A percentile compares a stretch with the other conserved stretches of the same genome.
Conservation (phyloP, 495 filamentous ascomycete species). For the Penicillium cataractarum region DNA sequence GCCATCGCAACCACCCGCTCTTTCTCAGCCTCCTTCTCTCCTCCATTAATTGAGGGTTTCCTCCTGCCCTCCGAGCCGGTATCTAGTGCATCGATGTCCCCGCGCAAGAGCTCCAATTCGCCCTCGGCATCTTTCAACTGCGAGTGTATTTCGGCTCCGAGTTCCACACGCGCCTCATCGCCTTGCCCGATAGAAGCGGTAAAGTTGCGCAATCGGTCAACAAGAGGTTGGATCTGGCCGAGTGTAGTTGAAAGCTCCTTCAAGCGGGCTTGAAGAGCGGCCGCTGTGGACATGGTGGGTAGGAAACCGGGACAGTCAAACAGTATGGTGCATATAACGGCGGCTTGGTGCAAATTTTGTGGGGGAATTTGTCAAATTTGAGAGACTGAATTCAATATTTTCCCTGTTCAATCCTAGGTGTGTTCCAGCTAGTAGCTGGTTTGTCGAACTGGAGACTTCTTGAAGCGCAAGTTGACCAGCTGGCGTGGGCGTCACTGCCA, state of each 20-base stretch:
- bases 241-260: conserved; percentile 69
- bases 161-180: conserved; percentile 71
- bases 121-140: conserved; percentile 82
- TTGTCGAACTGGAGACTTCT: neutral
- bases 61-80: conserved; percentile 41
- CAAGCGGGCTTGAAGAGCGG: conserved; percentile 67
- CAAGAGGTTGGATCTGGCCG: conserved; percentile 69
- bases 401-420: neutral
- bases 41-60: conserved; percentile 37
- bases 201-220: conserved; percentile 71
- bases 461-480: conserved; percentile 25
- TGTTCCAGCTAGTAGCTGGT: neutral
- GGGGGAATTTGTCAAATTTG: neutral
- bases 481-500: conserved; percentile 19
- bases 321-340: neutral
- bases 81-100: conserved; percentile 74
- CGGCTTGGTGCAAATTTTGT: neutral
- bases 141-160: conserved; percentile 80
- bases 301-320: neutral
- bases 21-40: conserved; percentile 57
- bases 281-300: conserved; percentile 53
- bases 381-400: neutral
- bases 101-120: conserved; percentile 78
- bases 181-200: conserved; percentile 62
- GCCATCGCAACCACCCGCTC: conserved; percentile 65